Conservation (phyloP, 257 asterid genomes). For the Leonotis leonurus region DNA sequence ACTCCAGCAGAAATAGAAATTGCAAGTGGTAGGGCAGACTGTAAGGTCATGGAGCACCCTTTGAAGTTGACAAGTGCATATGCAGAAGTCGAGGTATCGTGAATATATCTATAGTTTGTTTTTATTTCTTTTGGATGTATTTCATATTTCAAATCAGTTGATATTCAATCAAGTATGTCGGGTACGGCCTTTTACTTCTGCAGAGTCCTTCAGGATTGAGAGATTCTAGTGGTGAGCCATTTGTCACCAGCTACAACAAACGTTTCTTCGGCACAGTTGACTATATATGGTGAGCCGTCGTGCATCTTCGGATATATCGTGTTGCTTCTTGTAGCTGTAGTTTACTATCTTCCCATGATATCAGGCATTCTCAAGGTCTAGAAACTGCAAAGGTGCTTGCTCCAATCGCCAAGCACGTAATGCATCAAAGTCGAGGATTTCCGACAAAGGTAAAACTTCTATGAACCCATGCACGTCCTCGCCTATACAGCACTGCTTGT, state of each 20-base stretch:
- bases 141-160: background rate
- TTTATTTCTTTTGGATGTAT: constrained; percentile 1
- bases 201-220: constrained; percentile 61
- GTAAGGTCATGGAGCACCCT: constrained; percentile 61
- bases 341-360: constrained; percentile 11
- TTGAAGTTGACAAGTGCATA: constrained; percentile 73
- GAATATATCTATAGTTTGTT: constrained; percentile 1
- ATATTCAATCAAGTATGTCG: constrained; percentile 3
- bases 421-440: constrained; percentile 78
- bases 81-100: constrained; percentile 65
- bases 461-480: background rate
- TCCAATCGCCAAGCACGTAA: constrained; percentile 84
- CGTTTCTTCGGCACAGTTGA: constrained; percentile 86
- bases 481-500: background rate
- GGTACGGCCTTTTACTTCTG: constrained; percentile 13
- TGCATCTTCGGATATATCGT: too few species aligned
- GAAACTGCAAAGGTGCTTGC: constrained; percentile 76
- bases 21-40: constrained; percentile 67
- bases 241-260: constrained; percentile 78
- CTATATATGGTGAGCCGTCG: constrained; percentile 77
- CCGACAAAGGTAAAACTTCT: constrained; percentile 72
- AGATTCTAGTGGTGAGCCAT: constrained; percentile 81
- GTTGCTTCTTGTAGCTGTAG: constrained; percentile 2
- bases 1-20: constrained; percentile 69
- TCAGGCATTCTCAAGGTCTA: constrained; percentile 83